These are phyloP conservation scores for Gaeumannomyces tritici DNA, from an alignment of 2,329 filamentous ascomycete species.

Conservation along the genomic window DNA sequence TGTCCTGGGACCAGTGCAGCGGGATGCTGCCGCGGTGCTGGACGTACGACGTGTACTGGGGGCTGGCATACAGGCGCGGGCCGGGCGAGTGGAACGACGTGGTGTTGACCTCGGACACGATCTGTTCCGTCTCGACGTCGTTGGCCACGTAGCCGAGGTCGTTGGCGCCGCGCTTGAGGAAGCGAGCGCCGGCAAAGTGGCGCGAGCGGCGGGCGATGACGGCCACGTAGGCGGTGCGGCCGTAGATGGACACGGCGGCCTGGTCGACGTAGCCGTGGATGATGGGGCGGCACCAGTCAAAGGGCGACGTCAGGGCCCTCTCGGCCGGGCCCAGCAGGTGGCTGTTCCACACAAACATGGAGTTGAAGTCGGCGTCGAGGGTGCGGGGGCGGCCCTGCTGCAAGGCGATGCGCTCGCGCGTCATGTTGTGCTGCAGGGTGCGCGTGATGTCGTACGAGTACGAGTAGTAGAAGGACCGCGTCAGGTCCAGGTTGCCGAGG, in stretches of 20 bases:
- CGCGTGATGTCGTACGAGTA: conserved; percentile 95
- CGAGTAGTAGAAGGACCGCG: conserved; percentile 92
- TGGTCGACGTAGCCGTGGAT: conserved; percentile 97
- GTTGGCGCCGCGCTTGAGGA: conserved; percentile 89
- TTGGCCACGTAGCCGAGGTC: conserved; percentile 94
- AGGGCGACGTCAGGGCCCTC: conserved; percentile 63
- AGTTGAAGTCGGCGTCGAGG: conserved; percentile 61
- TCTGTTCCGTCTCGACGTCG: conserved; percentile 97
- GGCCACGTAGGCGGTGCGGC: conserved; percentile 81
- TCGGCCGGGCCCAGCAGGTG: conserved; percentile 73
- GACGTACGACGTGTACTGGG: conserved; percentile 90
- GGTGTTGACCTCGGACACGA: conserved; percentile 87
- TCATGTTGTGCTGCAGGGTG: conserved; percentile 87
- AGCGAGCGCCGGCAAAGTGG: conserved; percentile 88
- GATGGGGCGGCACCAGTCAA: conserved; percentile 92
- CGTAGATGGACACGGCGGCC: conserved; percentile 75
- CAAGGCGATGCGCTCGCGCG: conserved; percentile 64
- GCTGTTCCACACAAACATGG: conserved; percentile 98
- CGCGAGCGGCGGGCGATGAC: conserved; percentile 88
- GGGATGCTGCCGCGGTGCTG: conserved; percentile 96
- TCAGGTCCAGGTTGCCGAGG: conserved; percentile 82
- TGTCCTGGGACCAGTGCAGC: conserved; percentile 95
- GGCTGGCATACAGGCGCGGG: conserved; percentile 74
- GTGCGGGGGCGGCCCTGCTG: conserved; percentile 52
- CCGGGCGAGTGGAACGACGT: conserved; percentile 94